Conservation (phyloP, 2,329 filamentous ascomycete species). For the Cladosporium sp. region DNA sequence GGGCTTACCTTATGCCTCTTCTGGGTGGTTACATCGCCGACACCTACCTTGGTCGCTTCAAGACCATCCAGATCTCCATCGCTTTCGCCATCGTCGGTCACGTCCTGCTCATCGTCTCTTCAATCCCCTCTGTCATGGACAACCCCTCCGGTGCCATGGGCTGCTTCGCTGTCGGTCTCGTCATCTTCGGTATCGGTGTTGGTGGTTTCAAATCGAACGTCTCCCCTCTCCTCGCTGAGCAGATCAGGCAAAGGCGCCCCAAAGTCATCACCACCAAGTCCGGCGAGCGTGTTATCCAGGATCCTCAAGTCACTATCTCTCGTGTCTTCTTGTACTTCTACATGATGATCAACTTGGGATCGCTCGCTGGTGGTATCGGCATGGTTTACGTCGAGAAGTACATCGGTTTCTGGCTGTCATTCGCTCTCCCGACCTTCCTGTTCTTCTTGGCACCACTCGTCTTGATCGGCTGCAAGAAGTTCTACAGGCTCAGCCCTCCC, state of each 20-base stretch:
- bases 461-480: conserved; percentile 45
- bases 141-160: conserved; percentile 59
- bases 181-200: conserved; percentile 72
- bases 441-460: conserved; percentile 65
- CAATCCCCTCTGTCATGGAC: conserved; percentile 64
- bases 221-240: conserved; percentile 52
- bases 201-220: conserved; percentile 84
- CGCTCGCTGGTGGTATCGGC: conserved; percentile 59
- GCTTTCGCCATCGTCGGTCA: conserved; percentile 67
- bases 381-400: conserved; percentile 64
- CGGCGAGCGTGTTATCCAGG: conserved; percentile 51
- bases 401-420: conserved; percentile 68
- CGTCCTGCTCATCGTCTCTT: conserved; percentile 64
- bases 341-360: conserved; percentile 70
- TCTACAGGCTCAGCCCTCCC: conserved; percentile 65
- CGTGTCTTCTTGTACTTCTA: conserved; percentile 66
- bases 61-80: conserved; percentile 68
- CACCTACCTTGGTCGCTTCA: conserved; percentile 67
- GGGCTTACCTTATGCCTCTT: conserved; percentile 50
- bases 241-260: conserved; percentile 45
- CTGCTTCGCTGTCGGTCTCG: conserved; percentile 64
- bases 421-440: conserved; percentile 62
- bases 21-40: conserved; percentile 60
- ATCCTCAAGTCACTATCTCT: conserved; percentile 50
- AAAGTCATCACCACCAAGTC: conserved; percentile 43